A percentile compares a stretch with the other conserved stretches of the same genome.
phyloP scores from a whole-genome alignment of 306 rosid species.

The Cicer chorassanicum region DNA sequence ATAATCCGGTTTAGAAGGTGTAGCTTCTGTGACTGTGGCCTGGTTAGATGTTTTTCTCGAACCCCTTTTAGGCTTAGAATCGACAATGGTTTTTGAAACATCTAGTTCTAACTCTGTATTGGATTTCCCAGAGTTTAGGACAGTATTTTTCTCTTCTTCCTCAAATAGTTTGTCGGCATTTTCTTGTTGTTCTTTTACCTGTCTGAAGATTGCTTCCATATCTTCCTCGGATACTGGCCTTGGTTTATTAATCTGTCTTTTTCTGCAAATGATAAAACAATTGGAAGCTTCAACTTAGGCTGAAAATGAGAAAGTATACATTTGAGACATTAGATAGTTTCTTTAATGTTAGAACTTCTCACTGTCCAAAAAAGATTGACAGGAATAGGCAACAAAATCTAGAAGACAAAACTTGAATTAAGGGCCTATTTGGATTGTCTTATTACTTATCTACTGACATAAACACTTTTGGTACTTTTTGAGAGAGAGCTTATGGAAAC shows the following conservation, averaged over 20 bases:
- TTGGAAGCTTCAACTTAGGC: constrained; percentile 32
- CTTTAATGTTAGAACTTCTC: not conserved
- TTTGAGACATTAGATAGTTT: not conserved
- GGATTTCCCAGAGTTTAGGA: constrained; percentile 40
- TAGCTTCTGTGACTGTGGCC: constrained; percentile 32
- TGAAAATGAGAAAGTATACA: not conserved
- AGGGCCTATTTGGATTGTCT: too few species aligned
- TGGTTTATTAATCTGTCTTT: constrained; percentile 81
- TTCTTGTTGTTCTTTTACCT: constrained; percentile 82
- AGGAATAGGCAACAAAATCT: constrained; percentile 2
- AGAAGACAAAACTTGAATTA: not conserved
- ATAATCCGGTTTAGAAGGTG: constrained; percentile 45
- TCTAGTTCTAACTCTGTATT: constrained; percentile 44
- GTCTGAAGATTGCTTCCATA: constrained; percentile 73
- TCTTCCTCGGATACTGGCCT: constrained; percentile 70
- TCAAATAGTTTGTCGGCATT: constrained; percentile 67
- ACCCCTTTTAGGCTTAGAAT: constrained; percentile 58
- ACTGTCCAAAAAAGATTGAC: not conserved
- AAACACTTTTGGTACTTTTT: too few species aligned
- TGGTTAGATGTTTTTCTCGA: constrained; percentile 52
- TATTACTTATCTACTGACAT: too few species aligned
- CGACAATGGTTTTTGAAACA: constrained; percentile 45
- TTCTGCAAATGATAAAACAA: constrained; percentile 53
- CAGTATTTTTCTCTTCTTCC: constrained; percentile 60
- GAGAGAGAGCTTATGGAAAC: too few species aligned